These are phyloP conservation scores for Claviceps sp. DNA, from an alignment of 2,329 filamentous ascomycete species.

Conservation along the genomic window DNA sequence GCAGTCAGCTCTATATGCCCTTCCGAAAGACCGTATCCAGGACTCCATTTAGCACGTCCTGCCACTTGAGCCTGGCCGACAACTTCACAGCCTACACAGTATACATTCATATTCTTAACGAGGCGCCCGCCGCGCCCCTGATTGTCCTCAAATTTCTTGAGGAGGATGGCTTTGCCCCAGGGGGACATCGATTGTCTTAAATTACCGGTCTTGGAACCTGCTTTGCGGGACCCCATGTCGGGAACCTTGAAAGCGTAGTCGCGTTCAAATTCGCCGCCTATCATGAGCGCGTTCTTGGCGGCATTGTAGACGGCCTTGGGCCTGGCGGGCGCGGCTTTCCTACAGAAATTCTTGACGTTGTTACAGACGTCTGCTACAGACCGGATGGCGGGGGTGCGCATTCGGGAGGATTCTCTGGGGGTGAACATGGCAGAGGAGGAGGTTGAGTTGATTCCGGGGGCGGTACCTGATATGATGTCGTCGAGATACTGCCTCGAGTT, in stretches of 20 bases:
- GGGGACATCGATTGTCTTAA: neutral
- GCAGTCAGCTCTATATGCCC: constrained; percentile 7
- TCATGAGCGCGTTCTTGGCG: neutral
- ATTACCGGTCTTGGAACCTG: neutral
- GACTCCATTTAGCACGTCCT: constrained; percentile 4
- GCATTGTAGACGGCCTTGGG: neutral
- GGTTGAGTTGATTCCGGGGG: neutral
- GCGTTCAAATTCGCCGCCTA: constrained; percentile 7
- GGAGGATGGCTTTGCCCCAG: constrained; percentile 3
- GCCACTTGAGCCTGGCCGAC: neutral
- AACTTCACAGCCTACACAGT: constrained; percentile 4
- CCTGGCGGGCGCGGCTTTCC: neutral
- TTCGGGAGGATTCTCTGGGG: neutral
- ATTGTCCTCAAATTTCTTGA: neutral
- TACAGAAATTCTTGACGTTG: neutral
- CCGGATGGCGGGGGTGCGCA: neutral
- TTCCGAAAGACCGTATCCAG: constrained; percentile 10
- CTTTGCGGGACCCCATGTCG: neutral
- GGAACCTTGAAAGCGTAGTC: constrained; percentile 11
- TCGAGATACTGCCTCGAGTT: constrained; percentile 9
- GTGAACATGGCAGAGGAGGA: neutral
- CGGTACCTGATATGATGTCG: neutral
- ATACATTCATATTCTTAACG: neutral
- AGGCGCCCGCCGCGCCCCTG: too few relatives aligned
- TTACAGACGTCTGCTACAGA: too few relatives aligned